These are phyloP conservation scores for Begonia peltatifolia DNA, from an alignment of 306 rosid species.

Conservation along the genomic window DNA sequence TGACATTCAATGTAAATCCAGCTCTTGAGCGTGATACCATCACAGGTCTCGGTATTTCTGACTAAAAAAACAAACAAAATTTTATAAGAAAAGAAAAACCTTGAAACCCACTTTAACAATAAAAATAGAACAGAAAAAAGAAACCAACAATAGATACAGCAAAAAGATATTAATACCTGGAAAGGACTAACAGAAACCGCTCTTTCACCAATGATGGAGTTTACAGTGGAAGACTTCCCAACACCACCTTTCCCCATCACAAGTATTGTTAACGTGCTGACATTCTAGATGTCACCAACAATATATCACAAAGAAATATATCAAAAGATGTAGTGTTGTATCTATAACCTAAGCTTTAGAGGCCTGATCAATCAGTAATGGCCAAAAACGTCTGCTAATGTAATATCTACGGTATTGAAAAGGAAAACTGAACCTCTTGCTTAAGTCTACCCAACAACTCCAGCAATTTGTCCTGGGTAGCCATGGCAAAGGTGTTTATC, in stretches of 20 bases:
- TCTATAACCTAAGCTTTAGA: not conserved
- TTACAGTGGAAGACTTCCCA: slow-evolving; percentile 90
- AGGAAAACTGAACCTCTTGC: slow-evolving; percentile 41
- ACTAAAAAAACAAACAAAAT: slow-evolving; percentile 22
- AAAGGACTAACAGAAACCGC: slow-evolving; percentile 77
- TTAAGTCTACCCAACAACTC: slow-evolving; percentile 73
- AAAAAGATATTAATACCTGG: slow-evolving; percentile 36
- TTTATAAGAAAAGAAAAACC: not conserved
- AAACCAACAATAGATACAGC: too few relatives aligned
- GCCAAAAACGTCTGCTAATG: too few relatives aligned
- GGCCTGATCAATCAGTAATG: not conserved
- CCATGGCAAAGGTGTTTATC: slow-evolving; percentile 66
- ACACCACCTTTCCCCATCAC: slow-evolving; percentile 99
- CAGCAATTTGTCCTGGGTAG: slow-evolving; percentile 76
- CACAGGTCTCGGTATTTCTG: slow-evolving; percentile 81
- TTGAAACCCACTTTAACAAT: slow-evolving; percentile 4
- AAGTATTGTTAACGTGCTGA: slow-evolving; percentile 75
- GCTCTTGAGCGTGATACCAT: slow-evolving; percentile 77
- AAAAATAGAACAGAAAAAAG: not conserved
- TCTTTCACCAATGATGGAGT: slow-evolving; percentile 85
- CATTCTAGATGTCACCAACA: slow-evolving; percentile 29
- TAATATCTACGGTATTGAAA: not conserved
- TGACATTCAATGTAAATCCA: slow-evolving; percentile 75
- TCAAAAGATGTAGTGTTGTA: not conserved
- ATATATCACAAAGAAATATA: not conserved